phyloP scores from a whole-genome alignment of 192 early-diverging fungal species.

The Radiomyces spectabilis region DNA sequence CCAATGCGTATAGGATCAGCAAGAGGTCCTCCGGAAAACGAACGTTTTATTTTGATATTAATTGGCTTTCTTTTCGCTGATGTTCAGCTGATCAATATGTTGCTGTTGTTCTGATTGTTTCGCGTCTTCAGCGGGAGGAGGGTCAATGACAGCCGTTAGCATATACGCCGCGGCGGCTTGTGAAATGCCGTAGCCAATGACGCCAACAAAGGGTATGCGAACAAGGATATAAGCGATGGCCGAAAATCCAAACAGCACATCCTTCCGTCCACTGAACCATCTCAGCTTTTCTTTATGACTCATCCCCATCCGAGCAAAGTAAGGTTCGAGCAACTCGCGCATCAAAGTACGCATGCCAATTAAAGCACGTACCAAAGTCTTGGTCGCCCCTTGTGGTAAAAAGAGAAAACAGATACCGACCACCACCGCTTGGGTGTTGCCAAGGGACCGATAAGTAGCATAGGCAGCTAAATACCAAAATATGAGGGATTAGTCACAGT shows the following conservation, averaged over 20 bases:
- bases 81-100: too few species aligned
- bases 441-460: constrained; percentile 36
- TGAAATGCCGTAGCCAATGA: constrained; percentile 47
- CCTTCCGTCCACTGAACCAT: constrained; percentile 56
- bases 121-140: too few species aligned
- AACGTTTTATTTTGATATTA: too few species aligned
- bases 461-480: constrained; percentile 27
- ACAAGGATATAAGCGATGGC: constrained; percentile 44
- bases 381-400: constrained; percentile 31
- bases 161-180: constrained; percentile 39
- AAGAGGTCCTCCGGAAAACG: too few species aligned
- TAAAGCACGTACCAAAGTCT: constrained; percentile 37
- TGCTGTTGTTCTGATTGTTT: too few species aligned
- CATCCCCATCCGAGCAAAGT: constrained; percentile 45
- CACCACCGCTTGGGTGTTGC: constrained; percentile 23
- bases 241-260: constrained; percentile 50
- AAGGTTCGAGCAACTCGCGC: constrained; percentile 56
- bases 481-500: background rate
- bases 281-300: constrained; percentile 34
- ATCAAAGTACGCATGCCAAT: constrained; percentile 46
- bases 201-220: constrained; percentile 48
- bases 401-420: constrained; percentile 39
- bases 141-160: constrained; percentile 19
- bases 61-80: too few species aligned
- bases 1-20: too few species aligned